Conservation (phyloP, 1,284 basidiomycete species). For the Megacollybia platyphylla region DNA sequence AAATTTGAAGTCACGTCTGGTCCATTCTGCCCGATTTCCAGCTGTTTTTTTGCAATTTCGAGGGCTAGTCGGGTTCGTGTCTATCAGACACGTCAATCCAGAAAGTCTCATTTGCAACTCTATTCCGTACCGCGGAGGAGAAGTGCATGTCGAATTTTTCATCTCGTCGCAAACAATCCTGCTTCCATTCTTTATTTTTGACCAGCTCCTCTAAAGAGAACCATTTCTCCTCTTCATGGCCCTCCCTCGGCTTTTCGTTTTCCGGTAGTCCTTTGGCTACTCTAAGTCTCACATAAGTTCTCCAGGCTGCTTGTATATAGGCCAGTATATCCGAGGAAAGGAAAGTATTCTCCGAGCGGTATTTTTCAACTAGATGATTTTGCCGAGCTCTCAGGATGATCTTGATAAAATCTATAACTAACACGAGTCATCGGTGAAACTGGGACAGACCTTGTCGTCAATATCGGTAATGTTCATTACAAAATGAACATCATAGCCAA, state of each 20-base stretch:
- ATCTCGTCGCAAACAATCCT: constrained; percentile 60
- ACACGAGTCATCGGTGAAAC: constrained; percentile 3
- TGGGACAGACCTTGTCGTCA: constrained; percentile 82
- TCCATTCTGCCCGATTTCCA: constrained; percentile 26
- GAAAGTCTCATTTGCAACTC: constrained; percentile 8
- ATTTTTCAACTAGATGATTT: constrained; percentile 65
- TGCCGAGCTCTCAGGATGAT: constrained; percentile 87
- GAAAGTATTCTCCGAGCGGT: constrained; percentile 40
- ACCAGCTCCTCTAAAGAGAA: constrained; percentile 33
- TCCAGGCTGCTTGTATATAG: constrained; percentile 55
- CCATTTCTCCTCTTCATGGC: constrained; percentile 42
- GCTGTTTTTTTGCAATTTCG: constrained; percentile 23
- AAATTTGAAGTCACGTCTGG: constrained; percentile 43
- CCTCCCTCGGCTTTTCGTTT: constrained; percentile 28
- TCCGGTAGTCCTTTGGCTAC: constrained; percentile 45
- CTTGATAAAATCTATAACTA: constrained; percentile 25
- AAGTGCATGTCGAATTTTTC: constrained; percentile 91
- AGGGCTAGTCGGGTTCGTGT: constrained; percentile 41
- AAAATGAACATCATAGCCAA: constrained; percentile 95
- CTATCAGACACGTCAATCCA: constrained; percentile 21
- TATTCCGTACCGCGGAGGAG: constrained; percentile 49
- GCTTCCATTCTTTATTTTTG: constrained; percentile 51
- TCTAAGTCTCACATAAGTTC: constrained; percentile 46
- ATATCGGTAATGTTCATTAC: constrained; percentile 99
- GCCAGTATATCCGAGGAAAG: constrained; percentile 49